Evolutionary conservation across 2,329 filamentous ascomycete species (phyloP).

Genomic region (Ascochyta clinopodiicola): DNA sequence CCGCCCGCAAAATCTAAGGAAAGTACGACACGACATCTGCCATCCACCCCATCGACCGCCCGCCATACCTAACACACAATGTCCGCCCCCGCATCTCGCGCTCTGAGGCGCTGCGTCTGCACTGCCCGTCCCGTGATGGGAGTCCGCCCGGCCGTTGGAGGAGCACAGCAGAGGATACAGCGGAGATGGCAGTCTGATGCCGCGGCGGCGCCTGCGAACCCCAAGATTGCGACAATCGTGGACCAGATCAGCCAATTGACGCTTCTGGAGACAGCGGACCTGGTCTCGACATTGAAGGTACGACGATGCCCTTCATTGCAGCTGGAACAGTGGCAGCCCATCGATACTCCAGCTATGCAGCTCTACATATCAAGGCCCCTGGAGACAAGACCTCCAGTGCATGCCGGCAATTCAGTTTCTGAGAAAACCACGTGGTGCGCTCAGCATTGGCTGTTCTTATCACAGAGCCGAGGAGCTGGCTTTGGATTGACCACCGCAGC

Average conservation of each 20-base stretch:
- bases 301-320: slow-evolving; percentile 6
- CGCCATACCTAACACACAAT: slow-evolving; percentile 42
- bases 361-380: too few relatives aligned
- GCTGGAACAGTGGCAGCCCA: not conserved
- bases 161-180: slow-evolving; percentile 51
- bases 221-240: slow-evolving; percentile 93
- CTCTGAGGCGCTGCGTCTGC: slow-evolving; percentile 54
- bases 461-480: too few relatives aligned
- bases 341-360: too few relatives aligned
- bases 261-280: slow-evolving; percentile 93
- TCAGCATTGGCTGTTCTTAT: too few relatives aligned
- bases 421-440: too few relatives aligned
- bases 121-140: slow-evolving; percentile 33
- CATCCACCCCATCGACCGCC: slow-evolving; percentile 25
- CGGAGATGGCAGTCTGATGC: slow-evolving; percentile 88
- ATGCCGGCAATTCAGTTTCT: too few relatives aligned
- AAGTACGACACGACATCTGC: slow-evolving; percentile 18
- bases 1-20: slow-evolving; percentile 42
- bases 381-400: too few relatives aligned
- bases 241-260: slow-evolving; percentile 99
- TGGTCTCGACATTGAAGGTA: slow-evolving; percentile 96
- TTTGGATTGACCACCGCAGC: too few relatives aligned
- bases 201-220: slow-evolving; percentile 69
- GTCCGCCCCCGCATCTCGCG: slow-evolving; percentile 54
- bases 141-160: slow-evolving; percentile 42